A percentile compares a stretch with the other conserved stretches of the same genome.
Evolutionary conservation across 1,284 basidiomycete genomes (phyloP).

Genomic region (Schizophyllum amplum): DNA sequence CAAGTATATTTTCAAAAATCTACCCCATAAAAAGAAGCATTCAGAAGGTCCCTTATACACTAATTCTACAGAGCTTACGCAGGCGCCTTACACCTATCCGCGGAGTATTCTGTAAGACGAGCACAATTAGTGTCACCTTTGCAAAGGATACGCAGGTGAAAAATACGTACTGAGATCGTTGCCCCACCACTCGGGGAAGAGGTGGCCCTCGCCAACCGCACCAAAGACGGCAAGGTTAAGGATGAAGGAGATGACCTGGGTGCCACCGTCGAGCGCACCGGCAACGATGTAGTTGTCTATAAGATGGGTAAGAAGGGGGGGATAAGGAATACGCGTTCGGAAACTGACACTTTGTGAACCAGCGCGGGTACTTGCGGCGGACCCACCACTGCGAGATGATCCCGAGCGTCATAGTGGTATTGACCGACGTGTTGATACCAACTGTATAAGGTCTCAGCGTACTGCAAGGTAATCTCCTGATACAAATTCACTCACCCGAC

Average conservation of each 20-base stretch:
- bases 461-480: no score
- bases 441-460: neutral
- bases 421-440: conserved; percentile 13
- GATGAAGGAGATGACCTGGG: conserved; percentile 14
- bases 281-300: conserved; percentile 17
- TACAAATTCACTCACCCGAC: conserved; percentile 21
- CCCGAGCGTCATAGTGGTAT: conserved; percentile 11
- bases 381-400: conserved; percentile 14
- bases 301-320: conserved; percentile 15
- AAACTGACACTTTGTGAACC: conserved; percentile 20
- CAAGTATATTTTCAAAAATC: no score
- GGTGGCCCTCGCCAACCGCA: conserved; percentile 10
- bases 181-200: conserved; percentile 13
- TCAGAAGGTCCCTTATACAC: no score
- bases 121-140: neutral
- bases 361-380: conserved; percentile 11
- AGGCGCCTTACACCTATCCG: neutral
- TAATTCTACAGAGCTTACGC: neutral
- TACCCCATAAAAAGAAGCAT: no score
- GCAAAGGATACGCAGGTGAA: neutral
- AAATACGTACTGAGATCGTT: conserved; percentile 3
- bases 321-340: no score
- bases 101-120: neutral
- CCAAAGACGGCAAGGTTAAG: conserved; percentile 13
- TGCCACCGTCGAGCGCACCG: conserved; percentile 14